Base-by-base conservation (phyloP, 768 basidiomycete genomes). In the Ramaria rubella region DNA sequence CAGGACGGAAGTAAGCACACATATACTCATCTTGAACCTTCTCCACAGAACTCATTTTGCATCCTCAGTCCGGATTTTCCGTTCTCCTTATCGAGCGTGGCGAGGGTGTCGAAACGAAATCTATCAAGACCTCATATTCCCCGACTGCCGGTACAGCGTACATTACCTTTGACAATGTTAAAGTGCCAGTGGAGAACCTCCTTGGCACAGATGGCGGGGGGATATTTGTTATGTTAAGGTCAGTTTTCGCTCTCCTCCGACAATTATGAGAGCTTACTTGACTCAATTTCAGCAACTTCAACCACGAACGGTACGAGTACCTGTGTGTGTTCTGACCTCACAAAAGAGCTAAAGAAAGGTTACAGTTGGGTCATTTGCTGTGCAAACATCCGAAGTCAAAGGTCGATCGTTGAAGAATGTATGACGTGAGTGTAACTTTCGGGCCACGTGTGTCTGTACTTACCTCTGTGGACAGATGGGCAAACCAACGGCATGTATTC, bases 41-140 rank as follows among this genome's bases (percentile, higher is more conserved):
- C 23, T 46, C 27, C 17, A 11, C 17, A 15, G n/a, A 19, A 21
- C 15, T 30, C 27, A n/a, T n/a, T n/a, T n/a, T 42, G 11, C 31
- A 31, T 43, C n/a, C 38, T 33, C n/a, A 62, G 68, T 63, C 79
- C 48, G 87, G 89, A 9, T 81, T 94, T 58, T 90, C 92, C 21
- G 87, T 91, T 54, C 86, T 96, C 61, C 77, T 94, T 15, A 83
- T 96, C 4, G 90, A 92, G 64, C 82, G 91, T 17, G 76, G 77
- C 6, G 87, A 88, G 59, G 88, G 89, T 46, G 81, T 94, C 15
- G 85, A 90, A 69, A 94, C 92, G 1, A 87, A 84, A 65, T 71
- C 80, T 7, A 94, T 94, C 74, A 90, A 91, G 74, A 94, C 92
- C 9, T 83, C 83, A n/a, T 94, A 98, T 69, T 94, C 91, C 0